Percentiles rank a stretch among this genome's conserved stretches.
These are phyloP conservation scores for Tulasnella sp. DNA, from an alignment of 768 basidiomycete genomes.

Conservation along the genomic window DNA sequence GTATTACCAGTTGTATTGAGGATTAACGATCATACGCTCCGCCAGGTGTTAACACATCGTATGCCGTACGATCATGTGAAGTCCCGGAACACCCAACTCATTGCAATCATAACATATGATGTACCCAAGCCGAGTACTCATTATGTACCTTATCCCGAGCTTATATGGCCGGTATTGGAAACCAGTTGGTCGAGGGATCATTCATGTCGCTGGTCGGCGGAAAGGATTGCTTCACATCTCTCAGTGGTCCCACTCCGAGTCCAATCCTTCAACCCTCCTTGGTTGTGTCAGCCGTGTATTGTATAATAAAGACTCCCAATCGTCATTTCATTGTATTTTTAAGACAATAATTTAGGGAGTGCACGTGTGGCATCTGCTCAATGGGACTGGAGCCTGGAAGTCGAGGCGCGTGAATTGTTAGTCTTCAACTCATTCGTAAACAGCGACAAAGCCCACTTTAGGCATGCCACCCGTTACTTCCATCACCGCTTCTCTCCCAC, in stretches of 20 bases:
- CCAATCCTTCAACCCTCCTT: not conserved
- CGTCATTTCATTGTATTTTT: not conserved
- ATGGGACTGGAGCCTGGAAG: too few species aligned
- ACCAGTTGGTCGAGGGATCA: not conserved
- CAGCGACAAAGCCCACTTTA: not conserved
- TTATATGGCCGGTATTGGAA: not conserved
- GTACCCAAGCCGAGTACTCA: not conserved
- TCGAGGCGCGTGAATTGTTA: too few species aligned
- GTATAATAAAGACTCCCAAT: not conserved
- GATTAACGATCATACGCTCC: not conserved
- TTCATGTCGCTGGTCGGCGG: not conserved
- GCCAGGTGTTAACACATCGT: not conserved
- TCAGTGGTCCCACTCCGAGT: not conserved
- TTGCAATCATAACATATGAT: not conserved
- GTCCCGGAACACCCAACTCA: not conserved
- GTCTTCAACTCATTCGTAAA: too few species aligned
- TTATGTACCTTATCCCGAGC: not conserved
- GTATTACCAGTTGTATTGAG: not conserved
- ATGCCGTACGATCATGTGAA: not conserved
- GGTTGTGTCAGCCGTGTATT: not conserved
- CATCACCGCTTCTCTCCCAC: not conserved
- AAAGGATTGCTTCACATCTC: not conserved
- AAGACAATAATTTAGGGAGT: not conserved
- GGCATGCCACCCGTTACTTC: not conserved
- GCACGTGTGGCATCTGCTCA: too few species aligned